Conservation (phyloP, 2,329 filamentous ascomycete genomes). For the Sporothrix luriei region DNA sequence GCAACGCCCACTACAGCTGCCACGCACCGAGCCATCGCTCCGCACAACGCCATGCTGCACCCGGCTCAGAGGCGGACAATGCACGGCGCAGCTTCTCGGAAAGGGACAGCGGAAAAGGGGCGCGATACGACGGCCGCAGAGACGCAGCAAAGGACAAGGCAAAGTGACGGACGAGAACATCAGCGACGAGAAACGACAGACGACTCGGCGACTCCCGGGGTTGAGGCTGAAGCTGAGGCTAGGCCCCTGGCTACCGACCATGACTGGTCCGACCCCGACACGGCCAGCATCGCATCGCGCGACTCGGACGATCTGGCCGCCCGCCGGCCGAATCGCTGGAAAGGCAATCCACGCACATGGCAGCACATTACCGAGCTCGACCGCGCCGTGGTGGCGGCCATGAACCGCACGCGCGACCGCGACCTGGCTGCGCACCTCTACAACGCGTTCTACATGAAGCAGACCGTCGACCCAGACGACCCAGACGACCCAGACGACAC, state of each 20-base stretch:
- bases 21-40: background rate
- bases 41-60: background rate
- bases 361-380: conserved; percentile 62
- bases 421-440: conserved; percentile 79
- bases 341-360: conserved; percentile 70
- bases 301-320: conserved; percentile 52
- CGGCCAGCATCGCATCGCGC: conserved; percentile 52
- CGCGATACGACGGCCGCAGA: too few relatives aligned
- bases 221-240: too few relatives aligned
- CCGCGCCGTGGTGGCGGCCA: conserved; percentile 61
- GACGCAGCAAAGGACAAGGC: background rate
- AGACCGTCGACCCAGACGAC: conserved; percentile 40
- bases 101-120: background rate
- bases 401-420: conserved; percentile 64
- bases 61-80: background rate
- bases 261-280: conserved; percentile 49
- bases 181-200: background rate
- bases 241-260: background rate
- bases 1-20: background rate
- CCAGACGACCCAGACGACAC: conserved; percentile 25
- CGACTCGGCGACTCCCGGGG: background rate
- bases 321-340: conserved; percentile 70
- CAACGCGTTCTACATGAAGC: conserved; percentile 71
- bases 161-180: background rate
- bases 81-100: background rate